These are phyloP conservation scores for Boletus tomentosulus DNA, from an alignment of 768 basidiomycete genomes.

Conservation along the genomic window DNA sequence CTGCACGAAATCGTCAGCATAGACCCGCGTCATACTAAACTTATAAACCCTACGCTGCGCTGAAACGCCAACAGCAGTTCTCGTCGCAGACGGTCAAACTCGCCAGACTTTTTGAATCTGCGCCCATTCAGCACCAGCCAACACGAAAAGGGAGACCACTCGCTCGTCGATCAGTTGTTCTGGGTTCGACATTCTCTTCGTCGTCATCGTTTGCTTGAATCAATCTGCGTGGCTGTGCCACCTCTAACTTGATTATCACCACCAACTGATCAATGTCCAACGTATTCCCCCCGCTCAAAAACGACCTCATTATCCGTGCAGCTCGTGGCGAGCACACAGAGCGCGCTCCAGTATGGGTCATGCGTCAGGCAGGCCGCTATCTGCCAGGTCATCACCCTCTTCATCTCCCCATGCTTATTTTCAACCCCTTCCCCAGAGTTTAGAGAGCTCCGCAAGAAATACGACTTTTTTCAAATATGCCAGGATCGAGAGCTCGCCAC, in stretches of 20 bases:
- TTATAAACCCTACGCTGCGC: conserved; percentile 43
- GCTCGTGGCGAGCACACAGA: conserved; percentile 86
- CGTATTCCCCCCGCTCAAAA: conserved; percentile 70
- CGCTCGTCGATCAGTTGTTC: conserved; percentile 64
- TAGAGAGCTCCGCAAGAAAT: conserved; percentile 73
- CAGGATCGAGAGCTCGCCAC: conserved; percentile 86
- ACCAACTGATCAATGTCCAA: conserved; percentile 9
- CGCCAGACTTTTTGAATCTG: conserved; percentile 78
- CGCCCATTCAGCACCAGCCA: background rate
- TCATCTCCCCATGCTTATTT: background rate
- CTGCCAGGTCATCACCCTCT: conserved; percentile 64
- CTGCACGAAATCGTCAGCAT: background rate
- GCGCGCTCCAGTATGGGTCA: conserved; percentile 96
- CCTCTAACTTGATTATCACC: background rate
- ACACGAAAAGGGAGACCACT: conserved; percentile 10
- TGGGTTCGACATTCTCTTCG: conserved; percentile 54
- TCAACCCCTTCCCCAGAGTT: conserved; percentile 58
- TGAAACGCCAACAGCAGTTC: conserved; percentile 62
- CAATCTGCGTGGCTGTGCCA: conserved; percentile 12
- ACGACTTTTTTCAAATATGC: conserved; percentile 96
- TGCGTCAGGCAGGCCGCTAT: conserved; percentile 96
- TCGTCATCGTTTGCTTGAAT: background rate
- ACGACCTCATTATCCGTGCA: conserved; percentile 87
- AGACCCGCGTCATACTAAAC: background rate
- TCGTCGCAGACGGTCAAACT: conserved; percentile 68